These are phyloP conservation scores for Podospora fimiseda DNA, from an alignment of 495 filamentous ascomycete genomes.

Conservation along the genomic window DNA sequence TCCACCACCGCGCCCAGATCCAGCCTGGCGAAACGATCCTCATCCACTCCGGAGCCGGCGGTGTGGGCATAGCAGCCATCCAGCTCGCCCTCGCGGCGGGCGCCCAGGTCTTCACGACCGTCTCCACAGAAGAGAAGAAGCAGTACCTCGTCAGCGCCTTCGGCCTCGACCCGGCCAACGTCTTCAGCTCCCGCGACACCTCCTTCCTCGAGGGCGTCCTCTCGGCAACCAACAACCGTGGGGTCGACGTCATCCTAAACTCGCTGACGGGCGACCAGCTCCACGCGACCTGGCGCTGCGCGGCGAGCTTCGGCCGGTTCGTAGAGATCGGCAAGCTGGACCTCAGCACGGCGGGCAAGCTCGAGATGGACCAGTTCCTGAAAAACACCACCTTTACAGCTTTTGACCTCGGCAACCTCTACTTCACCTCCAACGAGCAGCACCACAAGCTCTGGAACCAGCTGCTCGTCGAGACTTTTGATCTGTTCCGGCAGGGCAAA, in stretches of 20 bases:
- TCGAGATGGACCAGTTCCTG: slow-evolving; percentile 36
- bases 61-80: slow-evolving; percentile 53
- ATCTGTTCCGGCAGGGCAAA: no score
- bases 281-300: slow-evolving; percentile 43
- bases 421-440: no score
- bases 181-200: slow-evolving; percentile 42
- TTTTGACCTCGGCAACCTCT: slow-evolving; percentile 20
- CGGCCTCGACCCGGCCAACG: slow-evolving; percentile 42
- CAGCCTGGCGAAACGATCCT: slow-evolving; percentile 47
- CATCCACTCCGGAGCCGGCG: slow-evolving; percentile 51
- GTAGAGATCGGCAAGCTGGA: slow-evolving; percentile 49
- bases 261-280: slow-evolving; percentile 47
- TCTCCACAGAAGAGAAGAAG: slow-evolving; percentile 38
- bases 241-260: slow-evolving; percentile 54
- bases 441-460: no score
- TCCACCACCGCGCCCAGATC: slow-evolving; percentile 30
- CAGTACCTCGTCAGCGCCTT: slow-evolving; percentile 36
- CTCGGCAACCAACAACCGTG: slow-evolving; percentile 37
- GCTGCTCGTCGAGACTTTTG: no score
- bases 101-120: slow-evolving; percentile 51
- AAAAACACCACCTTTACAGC: slow-evolving; percentile 20
- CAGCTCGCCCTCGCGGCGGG: slow-evolving; percentile 42
- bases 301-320: slow-evolving; percentile 48
- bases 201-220: slow-evolving; percentile 39
- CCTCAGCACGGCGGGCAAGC: slow-evolving; percentile 21